Conservation (phyloP, 2,329 filamentous ascomycete species). For the Neofusicoccum umdonicola region DNA sequence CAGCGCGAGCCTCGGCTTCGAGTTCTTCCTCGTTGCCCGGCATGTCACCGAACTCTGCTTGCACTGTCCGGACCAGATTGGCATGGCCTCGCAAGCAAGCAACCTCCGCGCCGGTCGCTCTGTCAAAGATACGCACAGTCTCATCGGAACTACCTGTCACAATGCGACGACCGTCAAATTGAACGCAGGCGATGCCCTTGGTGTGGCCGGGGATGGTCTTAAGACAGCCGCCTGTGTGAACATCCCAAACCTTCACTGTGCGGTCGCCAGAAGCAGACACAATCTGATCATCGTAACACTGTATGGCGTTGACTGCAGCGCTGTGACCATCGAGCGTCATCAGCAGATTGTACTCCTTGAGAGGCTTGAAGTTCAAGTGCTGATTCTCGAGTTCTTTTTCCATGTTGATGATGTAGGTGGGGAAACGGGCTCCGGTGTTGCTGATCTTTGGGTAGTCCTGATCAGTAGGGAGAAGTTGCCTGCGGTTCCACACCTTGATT, state of each 20-base stretch:
- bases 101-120: conserved; percentile 79
- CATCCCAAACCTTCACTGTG: conserved; percentile 91
- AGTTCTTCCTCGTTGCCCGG: conserved; percentile 77
- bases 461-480: conserved; percentile 40
- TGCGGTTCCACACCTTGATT: conserved; percentile 93
- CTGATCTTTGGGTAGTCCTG: conserved; percentile 34
- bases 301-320: conserved; percentile 94
- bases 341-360: conserved; percentile 72
- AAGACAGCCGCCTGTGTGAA: conserved; percentile 71
- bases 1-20: conserved; percentile 65
- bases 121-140: conserved; percentile 92
- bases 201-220: conserved; percentile 81
- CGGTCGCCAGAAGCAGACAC: conserved; percentile 95
- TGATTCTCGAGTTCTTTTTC: conserved; percentile 34
- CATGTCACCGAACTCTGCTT: conserved; percentile 89
- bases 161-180: conserved; percentile 90
- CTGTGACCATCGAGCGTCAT: conserved; percentile 78
- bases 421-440: conserved; percentile 46
- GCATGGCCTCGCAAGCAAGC: conserved; percentile 79
- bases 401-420: conserved; percentile 56
- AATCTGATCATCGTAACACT: conserved; percentile 80
- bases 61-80: conserved; percentile 87
- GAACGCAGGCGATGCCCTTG: conserved; percentile 96
- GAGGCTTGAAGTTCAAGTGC: conserved; percentile 49
- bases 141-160: conserved; percentile 96